Evolutionary conservation across 2,329 filamentous ascomycete genomes (phyloP), one percentile per base, ranked within the genome.

Genomic region (Trichoderma pleuroti): DNA sequence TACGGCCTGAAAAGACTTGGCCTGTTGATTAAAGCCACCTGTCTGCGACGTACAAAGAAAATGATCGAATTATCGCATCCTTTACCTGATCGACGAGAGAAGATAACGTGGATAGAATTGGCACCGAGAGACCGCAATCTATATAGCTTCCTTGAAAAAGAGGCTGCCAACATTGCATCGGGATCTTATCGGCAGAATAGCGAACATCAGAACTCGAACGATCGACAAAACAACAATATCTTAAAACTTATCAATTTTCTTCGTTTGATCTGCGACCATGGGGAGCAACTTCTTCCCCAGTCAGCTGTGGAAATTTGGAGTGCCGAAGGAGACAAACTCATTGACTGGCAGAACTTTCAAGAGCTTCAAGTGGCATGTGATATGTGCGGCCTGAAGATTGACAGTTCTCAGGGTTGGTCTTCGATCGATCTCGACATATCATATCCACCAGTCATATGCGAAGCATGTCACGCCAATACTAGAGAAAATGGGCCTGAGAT

Each of bases 271-370:
- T 57, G 54, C 16, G 28, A 57, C 5, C 28, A 30, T 21, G 54
- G 54, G 28, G 54, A 57, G 26, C 4, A 57, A 32, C 54, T 57
- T 30, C 54, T 57, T 21, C 54, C 54, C 1, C 54, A 2, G 10
- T 30, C 54, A 7, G 28, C 28, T n/a, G 2, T 21, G 2, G 16
- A 57, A 18, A 4, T 18, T 32, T 57, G 54, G 54, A 57, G 7
- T 4, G 11, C 16, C 2, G 18, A 4, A 3, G 10, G 28, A 5
- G 16, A 21, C 4, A 21, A 21, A 5, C 0, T 2, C 2, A 21
- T 34, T 32, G 54, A 21, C 16, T 57, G 28, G 54, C 24, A 30
- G 12, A 32, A 5, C 1, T 1, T 57, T n/a, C 28, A 30, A 32
- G 28, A n/a, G 16, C n/a, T 32, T 11, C 54, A n/a, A n/a, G 28